Evolutionary conservation across 495 filamentous ascomycete genomes (phyloP), one percentile per base, ranked within the genome.

Genomic region (Penicillium bialowiezense): DNA sequence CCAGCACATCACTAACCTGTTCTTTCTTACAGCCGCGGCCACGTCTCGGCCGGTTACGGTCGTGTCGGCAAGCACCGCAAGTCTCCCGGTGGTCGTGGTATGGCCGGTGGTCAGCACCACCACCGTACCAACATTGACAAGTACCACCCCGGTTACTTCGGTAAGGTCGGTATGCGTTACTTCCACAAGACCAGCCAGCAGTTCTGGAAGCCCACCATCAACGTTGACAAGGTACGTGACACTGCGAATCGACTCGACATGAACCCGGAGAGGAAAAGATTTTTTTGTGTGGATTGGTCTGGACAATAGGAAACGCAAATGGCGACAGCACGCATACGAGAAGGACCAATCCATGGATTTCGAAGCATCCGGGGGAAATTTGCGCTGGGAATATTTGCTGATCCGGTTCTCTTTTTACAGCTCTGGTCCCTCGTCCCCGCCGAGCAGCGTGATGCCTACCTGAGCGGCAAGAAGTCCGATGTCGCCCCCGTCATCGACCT

Each of bases 111-210:
- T 80, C 71, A 74, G 77, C 91, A 96, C 78, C 91, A 96, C 79
- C 89, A 93, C 82, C 77, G 88, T 54, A 96, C 89, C 62, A 96
- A 95, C 78, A 76, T 95, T 61, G 90, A 95, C 76, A 93, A 93
- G 76, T 91, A 88, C 85, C 88, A 92, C 75, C 88, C 88, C 15
- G 89, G 89, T 86, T 95, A 95, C 86, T 96, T 95, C 76, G 91
- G 91, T 74, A 96, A 96, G 79, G 90, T 96, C 52, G 90, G 90
- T 79, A 96, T 95, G 91, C 77, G 91, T 56, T 90, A 93, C 80
- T 80, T 95, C 86, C 90, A 95, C 80, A 89, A 89, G 78, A 81
- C 84, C 66, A 77, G 82, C 60, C 89, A 89, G 78, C 85, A 90
- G 58, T 89, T 88, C 82, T 96, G 91, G 91, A 93, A 90, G 75